Conservation (phyloP, 2,329 filamentous ascomycete species). For the Lithohypha guttulata region DNA sequence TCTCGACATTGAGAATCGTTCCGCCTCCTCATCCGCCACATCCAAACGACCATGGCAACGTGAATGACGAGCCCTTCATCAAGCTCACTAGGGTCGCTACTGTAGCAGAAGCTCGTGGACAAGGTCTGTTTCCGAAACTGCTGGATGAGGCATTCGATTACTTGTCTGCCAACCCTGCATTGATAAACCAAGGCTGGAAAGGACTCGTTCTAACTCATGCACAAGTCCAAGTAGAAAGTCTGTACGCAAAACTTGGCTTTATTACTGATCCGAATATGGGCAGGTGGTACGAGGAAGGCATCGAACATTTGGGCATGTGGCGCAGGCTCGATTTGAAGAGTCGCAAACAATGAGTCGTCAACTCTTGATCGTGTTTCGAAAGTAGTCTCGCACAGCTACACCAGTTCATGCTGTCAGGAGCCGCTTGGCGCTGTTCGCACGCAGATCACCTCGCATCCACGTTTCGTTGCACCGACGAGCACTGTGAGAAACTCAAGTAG, state of each 20-base stretch:
- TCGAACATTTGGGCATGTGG: conserved; percentile 81
- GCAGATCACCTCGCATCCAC: too few species aligned
- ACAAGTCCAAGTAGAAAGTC: conserved; percentile 52
- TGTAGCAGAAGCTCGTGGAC: conserved; percentile 52
- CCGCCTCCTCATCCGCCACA: conserved; percentile 67
- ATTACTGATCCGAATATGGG: conserved; percentile 61
- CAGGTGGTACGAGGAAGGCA: conserved; percentile 72
- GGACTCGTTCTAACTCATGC: conserved; percentile 73
- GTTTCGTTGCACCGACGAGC: too few species aligned
- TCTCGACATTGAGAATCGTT: conserved; percentile 69
- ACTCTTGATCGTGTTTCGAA: too few species aligned
- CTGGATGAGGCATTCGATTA: conserved; percentile 59
- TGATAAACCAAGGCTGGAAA: conserved; percentile 46
- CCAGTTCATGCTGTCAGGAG: too few species aligned
- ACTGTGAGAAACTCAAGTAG: too few species aligned
- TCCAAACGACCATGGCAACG: conserved; percentile 25
- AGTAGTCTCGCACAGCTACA: too few species aligned
- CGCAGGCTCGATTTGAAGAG: conserved; percentile 29
- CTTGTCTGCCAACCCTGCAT: conserved; percentile 48
- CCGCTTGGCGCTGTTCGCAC: too few species aligned
- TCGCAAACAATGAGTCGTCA: too few species aligned
- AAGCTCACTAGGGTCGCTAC: conserved; percentile 74
- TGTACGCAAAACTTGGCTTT: conserved; percentile 68
- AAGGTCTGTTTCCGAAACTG: conserved; percentile 54
- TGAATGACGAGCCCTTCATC: conserved; percentile 56